phyloP scores from a whole-genome alignment of 2,329 filamentous ascomycete genomes.

The Aureobasidium zeae region DNA sequence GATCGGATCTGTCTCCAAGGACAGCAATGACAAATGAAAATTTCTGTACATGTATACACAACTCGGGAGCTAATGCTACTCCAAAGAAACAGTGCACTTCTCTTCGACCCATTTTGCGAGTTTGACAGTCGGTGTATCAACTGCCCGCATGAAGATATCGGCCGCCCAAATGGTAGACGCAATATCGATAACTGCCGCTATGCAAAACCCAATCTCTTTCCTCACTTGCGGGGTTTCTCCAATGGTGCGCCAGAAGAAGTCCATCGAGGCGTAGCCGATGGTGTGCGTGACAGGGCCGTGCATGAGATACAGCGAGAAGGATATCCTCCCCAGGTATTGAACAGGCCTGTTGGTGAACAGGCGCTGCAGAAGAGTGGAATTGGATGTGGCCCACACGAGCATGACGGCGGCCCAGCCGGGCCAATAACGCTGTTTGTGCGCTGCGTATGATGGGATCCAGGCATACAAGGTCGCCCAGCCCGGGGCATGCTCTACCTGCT shows the following conservation, averaged over 20 bases:
- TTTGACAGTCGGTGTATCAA: slow-evolving; percentile 48
- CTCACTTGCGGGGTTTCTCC: slow-evolving; percentile 36
- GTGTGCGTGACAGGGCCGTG: slow-evolving; percentile 49
- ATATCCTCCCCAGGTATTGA: slow-evolving; percentile 53
- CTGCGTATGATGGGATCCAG: background rate
- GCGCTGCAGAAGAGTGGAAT: slow-evolving; percentile 38
- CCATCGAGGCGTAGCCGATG: slow-evolving; percentile 45
- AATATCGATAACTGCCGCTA: slow-evolving; percentile 48
- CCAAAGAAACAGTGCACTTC: slow-evolving; percentile 12
- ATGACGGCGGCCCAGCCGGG: slow-evolving; percentile 46
- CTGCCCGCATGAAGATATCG: slow-evolving; percentile 48
- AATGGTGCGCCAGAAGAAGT: slow-evolving; percentile 40
- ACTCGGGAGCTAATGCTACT: background rate
- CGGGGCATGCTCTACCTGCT: background rate
- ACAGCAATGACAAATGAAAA: no score
- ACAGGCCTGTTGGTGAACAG: slow-evolving; percentile 43
- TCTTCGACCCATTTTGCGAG: slow-evolving; percentile 49
- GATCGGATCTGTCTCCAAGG: no score
- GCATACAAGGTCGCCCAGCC: slow-evolving; percentile 7
- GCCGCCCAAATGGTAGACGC: slow-evolving; percentile 46
- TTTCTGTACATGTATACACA: background rate
- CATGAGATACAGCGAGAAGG: slow-evolving; percentile 53
- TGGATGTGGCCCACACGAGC: slow-evolving; percentile 43
- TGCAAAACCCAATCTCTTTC: slow-evolving; percentile 46
- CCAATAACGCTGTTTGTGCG: slow-evolving; percentile 42